A percentile compares a stretch with the other conserved stretches of the same genome.
Conservation (phyloP, 371 early-diverging fungal genomes). For the Globomyces sp. region DNA sequence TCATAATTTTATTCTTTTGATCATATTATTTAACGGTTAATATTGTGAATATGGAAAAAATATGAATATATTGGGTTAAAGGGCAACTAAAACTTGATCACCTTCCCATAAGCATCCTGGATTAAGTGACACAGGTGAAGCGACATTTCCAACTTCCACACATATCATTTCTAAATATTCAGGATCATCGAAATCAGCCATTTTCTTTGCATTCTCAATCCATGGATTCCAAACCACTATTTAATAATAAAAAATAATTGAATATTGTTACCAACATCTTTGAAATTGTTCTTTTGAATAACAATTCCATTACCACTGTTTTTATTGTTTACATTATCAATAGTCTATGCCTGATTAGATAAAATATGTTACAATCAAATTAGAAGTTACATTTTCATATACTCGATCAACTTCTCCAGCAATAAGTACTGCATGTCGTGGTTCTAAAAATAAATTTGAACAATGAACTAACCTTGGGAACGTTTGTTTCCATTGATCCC, state of each 20-base stretch:
- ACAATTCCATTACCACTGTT: constrained; percentile 22
- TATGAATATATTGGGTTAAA: constrained; percentile 20
- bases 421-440: constrained; percentile 54
- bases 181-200: constrained; percentile 84
- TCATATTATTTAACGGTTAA: too few species aligned
- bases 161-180: constrained; percentile 81
- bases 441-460: constrained; percentile 11
- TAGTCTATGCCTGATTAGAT: background rate
- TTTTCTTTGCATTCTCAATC: constrained; percentile 80
- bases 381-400: constrained; percentile 51
- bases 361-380: constrained; percentile 39
- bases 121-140: constrained; percentile 62
- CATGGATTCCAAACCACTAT: constrained; percentile 96
- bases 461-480: background rate
- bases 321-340: constrained; percentile 36
- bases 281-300: constrained; percentile 60
- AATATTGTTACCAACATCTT: constrained; percentile 48
- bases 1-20: too few species aligned
- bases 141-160: constrained; percentile 85
- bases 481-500: background rate
- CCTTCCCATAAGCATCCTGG: constrained; percentile 70
- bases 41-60: too few species aligned
- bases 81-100: constrained; percentile 66
- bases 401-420: constrained; percentile 75
- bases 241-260: too few species aligned